Evolutionary conservation across 331 rosid genomes (phyloP).

Genomic region (Saraca asoca): DNA sequence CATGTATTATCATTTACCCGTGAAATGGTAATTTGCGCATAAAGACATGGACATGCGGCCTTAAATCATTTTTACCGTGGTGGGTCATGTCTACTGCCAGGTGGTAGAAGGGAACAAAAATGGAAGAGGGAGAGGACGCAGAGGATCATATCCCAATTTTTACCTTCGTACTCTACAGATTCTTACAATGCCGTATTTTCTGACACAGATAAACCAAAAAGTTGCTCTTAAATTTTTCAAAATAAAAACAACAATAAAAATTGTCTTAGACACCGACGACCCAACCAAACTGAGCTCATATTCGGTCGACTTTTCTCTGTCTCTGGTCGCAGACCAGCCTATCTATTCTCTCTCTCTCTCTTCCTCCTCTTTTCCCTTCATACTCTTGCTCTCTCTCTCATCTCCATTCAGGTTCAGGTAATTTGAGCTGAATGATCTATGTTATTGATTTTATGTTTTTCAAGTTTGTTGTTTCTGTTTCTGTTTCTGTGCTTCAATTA

Average conservation of each 20-base stretch:
- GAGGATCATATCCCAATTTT: constrained; percentile 40
- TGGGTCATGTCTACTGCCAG: background rate
- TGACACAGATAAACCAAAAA: constrained; percentile 27
- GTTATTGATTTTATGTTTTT: background rate
- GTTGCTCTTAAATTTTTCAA: background rate
- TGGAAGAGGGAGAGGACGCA: constrained; percentile 25
- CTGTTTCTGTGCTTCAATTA: background rate
- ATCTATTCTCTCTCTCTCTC: background rate
- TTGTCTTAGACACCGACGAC: constrained; percentile 83
- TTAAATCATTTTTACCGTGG: too few species aligned
- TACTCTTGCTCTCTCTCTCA: constrained; percentile 34
- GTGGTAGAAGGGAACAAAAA: constrained; percentile 31
- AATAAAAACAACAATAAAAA: constrained; percentile 8
- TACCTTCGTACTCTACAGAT: constrained; percentile 35
- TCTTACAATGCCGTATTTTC: constrained; percentile 52
- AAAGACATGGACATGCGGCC: too few species aligned
- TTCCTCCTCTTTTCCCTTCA: constrained; percentile 19
- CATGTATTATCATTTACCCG: too few species aligned
- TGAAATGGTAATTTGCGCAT: too few species aligned
- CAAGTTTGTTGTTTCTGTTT: background rate
- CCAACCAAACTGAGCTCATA: constrained; percentile 72
- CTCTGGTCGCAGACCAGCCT: constrained; percentile 42
- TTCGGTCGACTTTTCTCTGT: constrained; percentile 54
- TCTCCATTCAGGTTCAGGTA: constrained; percentile 43
- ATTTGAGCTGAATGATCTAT: constrained; percentile 39